These are phyloP conservation scores for Fagus sylvatica DNA, from an alignment of 306 rosid species.

Conservation along the genomic window DNA sequence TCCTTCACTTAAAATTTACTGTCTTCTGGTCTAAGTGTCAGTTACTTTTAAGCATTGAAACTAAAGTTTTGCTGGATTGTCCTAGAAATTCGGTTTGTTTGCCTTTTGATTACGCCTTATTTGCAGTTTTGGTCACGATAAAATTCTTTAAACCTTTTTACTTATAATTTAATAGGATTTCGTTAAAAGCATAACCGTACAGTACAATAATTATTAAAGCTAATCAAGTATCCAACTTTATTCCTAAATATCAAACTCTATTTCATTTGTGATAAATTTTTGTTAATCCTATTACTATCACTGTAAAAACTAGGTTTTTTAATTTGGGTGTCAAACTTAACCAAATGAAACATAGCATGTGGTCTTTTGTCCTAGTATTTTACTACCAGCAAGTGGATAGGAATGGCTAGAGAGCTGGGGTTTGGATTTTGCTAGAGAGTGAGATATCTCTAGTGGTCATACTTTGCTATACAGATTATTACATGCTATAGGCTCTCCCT, in stretches of 20 bases:
- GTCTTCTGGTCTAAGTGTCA: constrained; percentile 15
- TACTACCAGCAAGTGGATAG: constrained; percentile 43
- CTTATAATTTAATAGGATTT: background rate
- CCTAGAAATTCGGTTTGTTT: constrained; percentile 25
- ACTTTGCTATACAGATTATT: background rate
- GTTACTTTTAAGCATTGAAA: constrained; percentile 8
- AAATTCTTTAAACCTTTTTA: background rate
- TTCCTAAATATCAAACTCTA: background rate
- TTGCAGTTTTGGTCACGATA: background rate
- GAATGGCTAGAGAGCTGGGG: constrained; percentile 41
- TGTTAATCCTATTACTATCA: too few relatives aligned
- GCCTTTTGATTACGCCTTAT: background rate
- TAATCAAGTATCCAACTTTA: background rate
- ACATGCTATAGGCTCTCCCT: background rate
- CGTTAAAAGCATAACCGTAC: background rate
- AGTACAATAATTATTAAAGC: background rate
- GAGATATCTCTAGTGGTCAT: constrained; percentile 10
- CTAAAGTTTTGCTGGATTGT: constrained; percentile 25
- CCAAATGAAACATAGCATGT: constrained; percentile 35
- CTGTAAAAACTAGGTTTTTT: background rate
- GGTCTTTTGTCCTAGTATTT: constrained; percentile 33
- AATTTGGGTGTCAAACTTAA: constrained; percentile 30
- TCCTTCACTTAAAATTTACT: constrained; percentile 5
- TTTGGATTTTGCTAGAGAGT: constrained; percentile 43
- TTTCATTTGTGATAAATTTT: too few relatives aligned